Conservation (phyloP, 2,329 filamentous ascomycete species). For the Ophiosphaerella korrae region DNA sequence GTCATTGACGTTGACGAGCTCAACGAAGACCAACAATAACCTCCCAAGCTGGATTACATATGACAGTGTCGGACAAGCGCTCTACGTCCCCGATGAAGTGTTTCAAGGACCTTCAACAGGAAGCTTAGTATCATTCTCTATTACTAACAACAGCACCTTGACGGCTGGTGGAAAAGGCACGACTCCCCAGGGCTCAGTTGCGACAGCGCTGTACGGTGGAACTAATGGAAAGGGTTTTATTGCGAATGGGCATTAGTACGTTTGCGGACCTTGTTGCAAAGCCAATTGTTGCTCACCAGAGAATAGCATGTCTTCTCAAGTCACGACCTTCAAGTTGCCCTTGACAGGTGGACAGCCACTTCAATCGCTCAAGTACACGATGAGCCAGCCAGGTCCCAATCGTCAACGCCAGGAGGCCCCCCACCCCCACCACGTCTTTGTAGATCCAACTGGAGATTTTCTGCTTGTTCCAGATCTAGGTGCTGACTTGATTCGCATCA, state of each 20-base stretch:
- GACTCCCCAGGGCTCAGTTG: constrained; percentile 32
- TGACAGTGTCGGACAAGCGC: constrained; percentile 27
- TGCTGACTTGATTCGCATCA: constrained; percentile 61
- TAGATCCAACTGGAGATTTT: constrained; percentile 57
- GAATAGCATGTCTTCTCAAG: constrained; percentile 33
- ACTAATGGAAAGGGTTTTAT: constrained; percentile 37
- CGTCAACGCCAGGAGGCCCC: constrained; percentile 59
- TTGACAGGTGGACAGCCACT: constrained; percentile 33
- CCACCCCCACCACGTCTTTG: constrained; percentile 60
- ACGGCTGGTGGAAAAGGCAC: constrained; percentile 26
- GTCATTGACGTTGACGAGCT: constrained; percentile 27
- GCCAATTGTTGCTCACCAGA: background rate
- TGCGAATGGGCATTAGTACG: constrained; percentile 39
- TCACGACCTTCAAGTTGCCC: constrained; percentile 45
- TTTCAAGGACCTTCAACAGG: constrained; percentile 23
- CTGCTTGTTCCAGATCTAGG: constrained; percentile 61
- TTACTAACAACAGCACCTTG: constrained; percentile 33
- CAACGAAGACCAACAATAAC: constrained; percentile 25
- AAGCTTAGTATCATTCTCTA: constrained; percentile 29
- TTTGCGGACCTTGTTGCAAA: background rate
- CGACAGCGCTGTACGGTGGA: constrained; percentile 36
- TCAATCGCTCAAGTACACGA: constrained; percentile 37
- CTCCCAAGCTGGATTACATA: constrained; percentile 42
- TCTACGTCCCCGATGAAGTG: constrained; percentile 37
- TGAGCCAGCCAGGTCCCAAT: constrained; percentile 49